Percentiles rank a stretch among this genome's conserved stretches.
These are phyloP conservation scores for Kodamaea alishanica DNA, from an alignment of 1,139 yeast genomes.

Conservation along the genomic window DNA sequence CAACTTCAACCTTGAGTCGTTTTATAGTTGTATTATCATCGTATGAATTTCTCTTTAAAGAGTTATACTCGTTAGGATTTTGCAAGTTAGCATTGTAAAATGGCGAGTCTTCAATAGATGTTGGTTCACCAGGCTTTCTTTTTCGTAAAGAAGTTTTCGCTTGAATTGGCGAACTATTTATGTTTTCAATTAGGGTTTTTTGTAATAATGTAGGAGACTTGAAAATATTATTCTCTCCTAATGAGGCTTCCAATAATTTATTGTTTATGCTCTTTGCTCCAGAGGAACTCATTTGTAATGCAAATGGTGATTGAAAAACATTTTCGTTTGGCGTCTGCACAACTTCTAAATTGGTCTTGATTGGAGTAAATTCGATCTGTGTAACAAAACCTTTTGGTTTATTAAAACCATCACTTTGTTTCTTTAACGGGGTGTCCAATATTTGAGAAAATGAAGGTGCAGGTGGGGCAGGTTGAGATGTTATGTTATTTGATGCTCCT, in stretches of 20 bases:
- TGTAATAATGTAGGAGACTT: constrained; percentile 5
- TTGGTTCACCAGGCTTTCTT: constrained; percentile 36
- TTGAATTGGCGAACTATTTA: constrained; percentile 20
- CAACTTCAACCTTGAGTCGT: background rate
- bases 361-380: constrained; percentile 13
- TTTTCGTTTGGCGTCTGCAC: constrained; percentile 11
- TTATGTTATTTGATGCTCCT: too few species aligned
- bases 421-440: constrained; percentile 26
- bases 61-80: background rate
- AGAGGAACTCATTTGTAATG: background rate
- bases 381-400: constrained; percentile 1
- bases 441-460: constrained; percentile 21
- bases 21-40: constrained; percentile 4
- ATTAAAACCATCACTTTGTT: constrained; percentile 1
- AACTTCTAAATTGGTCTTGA: constrained; percentile 1
- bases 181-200: constrained; percentile 6
- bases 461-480: background rate
- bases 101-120: constrained; percentile 30
- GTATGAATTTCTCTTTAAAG: constrained; percentile 5
- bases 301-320: constrained; percentile 2
- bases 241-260: constrained; percentile 6
- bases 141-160: constrained; percentile 8
- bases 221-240: constrained; percentile 2
- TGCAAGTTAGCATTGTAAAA: constrained; percentile 23
- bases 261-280: constrained; percentile 2